Base-by-base conservation (phyloP, 2,329 filamentous ascomycete species). In the Talaromyces sp. region DNA sequence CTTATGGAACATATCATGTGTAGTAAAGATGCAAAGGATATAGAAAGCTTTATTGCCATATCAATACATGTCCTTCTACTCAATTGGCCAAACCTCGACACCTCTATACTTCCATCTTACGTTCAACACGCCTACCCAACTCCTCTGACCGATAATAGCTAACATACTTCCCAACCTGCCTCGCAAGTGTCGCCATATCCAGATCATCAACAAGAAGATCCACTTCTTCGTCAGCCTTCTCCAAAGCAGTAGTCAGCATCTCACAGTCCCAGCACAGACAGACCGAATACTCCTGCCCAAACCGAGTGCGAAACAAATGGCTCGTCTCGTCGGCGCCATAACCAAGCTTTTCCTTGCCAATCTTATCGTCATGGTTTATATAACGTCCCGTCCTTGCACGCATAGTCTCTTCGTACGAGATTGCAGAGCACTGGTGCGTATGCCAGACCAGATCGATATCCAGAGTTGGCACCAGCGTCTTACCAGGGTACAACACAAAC, bases 401-500 rank as follows among this genome's bases (percentile, higher is more conserved):
- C 43, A 66, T 70, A 2, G 60, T 51, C 1, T 47, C 38, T 19
- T 67, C 47, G 64, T 81, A 81, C 1, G 63, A 15, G 1, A 29
- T 65, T 0, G 76, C 71, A 1, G 72, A 74, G 56, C 75, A 76
- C 62, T 81, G 79, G 60, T 82, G 79, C 0, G 80, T 82, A 58
- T 81, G 78, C 80, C 80, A 82, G 0, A 74, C 75, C 0, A 82
- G 70, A 65, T 82, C 80, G 19, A 82, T 75, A 65, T 81, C 79
- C 4, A 80, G 68, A 0, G 79, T 81, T 0, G 80, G 80, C 1
- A 81, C 79, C 3, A 79, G 66, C 15, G 73, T 75, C 10, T 29
- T 72, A 5, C 64, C 63, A 5, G 72, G 70, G 61, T 77, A 70
- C 0, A 69, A 64, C 36, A 69, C 70, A 45, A 80, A 68, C 2